These are phyloP conservation scores for Bonia amplexicaulis DNA, from an alignment of 176 grass and related monocot species.

Conservation along the genomic window DNA sequence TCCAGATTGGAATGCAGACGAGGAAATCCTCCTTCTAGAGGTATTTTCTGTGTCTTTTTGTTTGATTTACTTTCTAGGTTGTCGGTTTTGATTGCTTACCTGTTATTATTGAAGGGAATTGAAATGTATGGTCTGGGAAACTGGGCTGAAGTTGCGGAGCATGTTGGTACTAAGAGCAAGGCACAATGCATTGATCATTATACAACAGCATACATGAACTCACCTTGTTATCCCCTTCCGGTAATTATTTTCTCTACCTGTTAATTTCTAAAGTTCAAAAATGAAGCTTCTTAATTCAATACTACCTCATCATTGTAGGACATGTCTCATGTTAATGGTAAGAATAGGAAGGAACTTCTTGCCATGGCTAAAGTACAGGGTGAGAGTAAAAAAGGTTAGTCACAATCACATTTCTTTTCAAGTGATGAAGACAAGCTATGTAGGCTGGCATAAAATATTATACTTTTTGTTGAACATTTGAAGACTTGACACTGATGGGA, in stretches of 20 bases:
- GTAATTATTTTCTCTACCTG: slow-evolving; percentile 44
- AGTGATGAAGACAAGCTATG: background rate
- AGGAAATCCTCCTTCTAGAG: slow-evolving; percentile 98
- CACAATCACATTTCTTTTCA: background rate
- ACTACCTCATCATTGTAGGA: slow-evolving; percentile 46
- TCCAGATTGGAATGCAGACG: slow-evolving; percentile 97
- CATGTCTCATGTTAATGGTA: slow-evolving; percentile 95
- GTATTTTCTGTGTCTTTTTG: slow-evolving; percentile 28
- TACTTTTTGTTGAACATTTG: slow-evolving; percentile 17
- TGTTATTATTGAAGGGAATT: slow-evolving; percentile 68
- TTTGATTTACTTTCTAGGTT: background rate
- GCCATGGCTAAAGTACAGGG: slow-evolving; percentile 99
- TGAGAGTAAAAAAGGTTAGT: slow-evolving; percentile 90
- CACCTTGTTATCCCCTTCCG: slow-evolving; percentile 96
- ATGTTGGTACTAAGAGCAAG: slow-evolving; percentile 97
- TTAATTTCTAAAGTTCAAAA: slow-evolving; percentile 21
- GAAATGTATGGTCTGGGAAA: slow-evolving; percentile 99
- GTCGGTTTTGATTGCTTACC: slow-evolving; percentile 20
- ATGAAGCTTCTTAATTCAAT: slow-evolving; percentile 28
- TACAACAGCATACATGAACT: slow-evolving; percentile 83
- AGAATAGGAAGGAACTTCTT: slow-evolving; percentile 97
- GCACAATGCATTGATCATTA: slow-evolving; percentile 98
- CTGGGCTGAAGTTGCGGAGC: slow-evolving; percentile 92
- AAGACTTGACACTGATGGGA: background rate
- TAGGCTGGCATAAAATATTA: background rate